Evolutionary conservation across 148 eudicot genomes (phyloP).

Genomic region (Chenopodium suecicum): DNA sequence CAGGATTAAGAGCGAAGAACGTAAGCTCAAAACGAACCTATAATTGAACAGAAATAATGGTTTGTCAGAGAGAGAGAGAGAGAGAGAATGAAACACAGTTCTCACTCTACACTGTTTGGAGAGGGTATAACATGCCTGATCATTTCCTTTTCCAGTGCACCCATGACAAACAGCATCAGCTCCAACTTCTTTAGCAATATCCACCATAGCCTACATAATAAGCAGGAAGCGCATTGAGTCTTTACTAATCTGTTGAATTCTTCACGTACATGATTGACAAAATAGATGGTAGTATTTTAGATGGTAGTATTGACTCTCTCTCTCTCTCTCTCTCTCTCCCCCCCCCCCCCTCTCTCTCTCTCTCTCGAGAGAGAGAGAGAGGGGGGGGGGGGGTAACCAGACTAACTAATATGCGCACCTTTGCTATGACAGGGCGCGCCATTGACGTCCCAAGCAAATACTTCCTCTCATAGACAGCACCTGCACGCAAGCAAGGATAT

Average conservation of each 20-base stretch:
- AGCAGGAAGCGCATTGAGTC: neutral
- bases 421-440: conserved; percentile 99
- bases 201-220: conserved; percentile 81
- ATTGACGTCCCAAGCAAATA: conserved; percentile 96
- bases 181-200: conserved; percentile 95
- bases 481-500: conserved; percentile 95
- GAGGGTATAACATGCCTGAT: conserved; percentile 53
- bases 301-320: too few relatives aligned
- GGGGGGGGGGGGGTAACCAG: neutral
- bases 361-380: too few relatives aligned
- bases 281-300: neutral
- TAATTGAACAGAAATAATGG: conserved; percentile 4
- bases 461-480: conserved; percentile 94
- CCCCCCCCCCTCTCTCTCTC: too few relatives aligned
- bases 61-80: neutral
- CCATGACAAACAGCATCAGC: conserved; percentile 99
- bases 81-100: conserved; percentile 5
- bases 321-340: too few relatives aligned
- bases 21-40: conserved; percentile 96
- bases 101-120: neutral
- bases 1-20: conserved; percentile 84
- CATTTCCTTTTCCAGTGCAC: conserved; percentile 97
- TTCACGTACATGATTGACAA: neutral
- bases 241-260: neutral
- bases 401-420: conserved; percentile 45